These are phyloP conservation scores for Cryptosporidium bovis DNA, from an alignment of 169 alveolate genomes.

Conservation along the genomic window DNA sequence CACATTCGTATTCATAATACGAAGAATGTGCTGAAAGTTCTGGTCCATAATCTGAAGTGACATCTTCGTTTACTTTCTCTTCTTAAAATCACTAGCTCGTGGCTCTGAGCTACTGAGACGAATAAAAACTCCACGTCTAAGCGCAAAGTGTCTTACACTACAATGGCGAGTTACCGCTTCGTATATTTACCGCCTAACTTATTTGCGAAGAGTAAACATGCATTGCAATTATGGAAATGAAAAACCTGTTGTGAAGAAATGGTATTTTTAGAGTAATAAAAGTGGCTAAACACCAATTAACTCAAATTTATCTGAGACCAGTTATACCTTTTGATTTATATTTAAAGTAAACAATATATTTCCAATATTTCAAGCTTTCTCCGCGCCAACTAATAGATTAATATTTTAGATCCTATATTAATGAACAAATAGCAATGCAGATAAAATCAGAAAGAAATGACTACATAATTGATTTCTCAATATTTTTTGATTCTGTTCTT, in stretches of 20 bases:
- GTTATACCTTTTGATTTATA: neutral
- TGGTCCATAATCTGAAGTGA: constrained; percentile 80
- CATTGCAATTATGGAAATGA: too few species aligned
- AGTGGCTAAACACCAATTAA: too few species aligned
- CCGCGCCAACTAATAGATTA: neutral
- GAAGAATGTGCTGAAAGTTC: constrained; percentile 97
- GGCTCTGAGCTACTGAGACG: constrained; percentile 5
- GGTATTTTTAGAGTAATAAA: too few species aligned
- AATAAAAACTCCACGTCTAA: constrained; percentile 25
- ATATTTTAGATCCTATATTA: constrained; percentile 2
- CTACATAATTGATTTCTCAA: constrained; percentile 12
- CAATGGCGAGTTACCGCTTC: neutral
- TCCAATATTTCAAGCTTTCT: neutral
- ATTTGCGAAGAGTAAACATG: too few species aligned
- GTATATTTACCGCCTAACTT: neutral
- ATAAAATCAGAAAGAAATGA: neutral
- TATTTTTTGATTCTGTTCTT: constrained; percentile 19
- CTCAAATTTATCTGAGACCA: neutral
- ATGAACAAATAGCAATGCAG: neutral
- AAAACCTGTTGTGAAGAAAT: too few species aligned
- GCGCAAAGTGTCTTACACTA: constrained; percentile 54
- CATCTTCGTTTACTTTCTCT: constrained; percentile 73
- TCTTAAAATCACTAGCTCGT: neutral
- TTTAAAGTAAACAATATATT: neutral
- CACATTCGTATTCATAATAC: constrained; percentile 98